Conservation (phyloP, 2,329 filamentous ascomycete genomes). For the Lachnellula cervina region DNA sequence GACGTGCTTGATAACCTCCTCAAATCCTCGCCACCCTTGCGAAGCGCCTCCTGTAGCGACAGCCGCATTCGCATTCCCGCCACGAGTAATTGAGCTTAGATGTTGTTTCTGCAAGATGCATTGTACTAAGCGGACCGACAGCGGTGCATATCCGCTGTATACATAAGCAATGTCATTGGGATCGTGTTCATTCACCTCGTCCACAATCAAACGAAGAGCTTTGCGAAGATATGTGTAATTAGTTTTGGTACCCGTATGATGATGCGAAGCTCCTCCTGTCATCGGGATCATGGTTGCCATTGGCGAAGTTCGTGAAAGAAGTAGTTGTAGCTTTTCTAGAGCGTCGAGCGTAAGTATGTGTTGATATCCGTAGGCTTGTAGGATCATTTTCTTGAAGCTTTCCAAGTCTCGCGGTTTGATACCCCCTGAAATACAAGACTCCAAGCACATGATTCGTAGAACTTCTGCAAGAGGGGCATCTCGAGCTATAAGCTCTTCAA, state of each 20-base stretch:
- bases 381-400: slow-evolving; percentile 76
- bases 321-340: slow-evolving; percentile 83
- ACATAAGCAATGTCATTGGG: slow-evolving; percentile 97
- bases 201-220: slow-evolving; percentile 80
- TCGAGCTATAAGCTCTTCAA: slow-evolving; percentile 91
- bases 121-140: slow-evolving; percentile 87
- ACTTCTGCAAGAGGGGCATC: slow-evolving; percentile 77
- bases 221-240: slow-evolving; percentile 89
- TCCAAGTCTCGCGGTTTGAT: slow-evolving; percentile 87
- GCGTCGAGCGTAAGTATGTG: slow-evolving; percentile 85
- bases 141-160: slow-evolving; percentile 92
- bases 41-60: slow-evolving; percentile 51
- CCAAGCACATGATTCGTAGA: slow-evolving; percentile 80
- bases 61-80: slow-evolving; percentile 46
- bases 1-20: slow-evolving; percentile 84
- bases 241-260: slow-evolving; percentile 61
- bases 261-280: slow-evolving; percentile 47
- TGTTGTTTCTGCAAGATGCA: slow-evolving; percentile 89
- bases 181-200: slow-evolving; percentile 92
- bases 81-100: slow-evolving; percentile 64
- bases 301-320: slow-evolving; percentile 71
- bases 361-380: slow-evolving; percentile 93
- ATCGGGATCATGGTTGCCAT: slow-evolving; percentile 79
- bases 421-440: slow-evolving; percentile 85
- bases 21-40: slow-evolving; percentile 89